Percentiles rank a stretch among this genome's conserved stretches.
These are phyloP conservation scores for Glonium stellatum DNA, from an alignment of 495 filamentous ascomycete species.

Conservation along the genomic window DNA sequence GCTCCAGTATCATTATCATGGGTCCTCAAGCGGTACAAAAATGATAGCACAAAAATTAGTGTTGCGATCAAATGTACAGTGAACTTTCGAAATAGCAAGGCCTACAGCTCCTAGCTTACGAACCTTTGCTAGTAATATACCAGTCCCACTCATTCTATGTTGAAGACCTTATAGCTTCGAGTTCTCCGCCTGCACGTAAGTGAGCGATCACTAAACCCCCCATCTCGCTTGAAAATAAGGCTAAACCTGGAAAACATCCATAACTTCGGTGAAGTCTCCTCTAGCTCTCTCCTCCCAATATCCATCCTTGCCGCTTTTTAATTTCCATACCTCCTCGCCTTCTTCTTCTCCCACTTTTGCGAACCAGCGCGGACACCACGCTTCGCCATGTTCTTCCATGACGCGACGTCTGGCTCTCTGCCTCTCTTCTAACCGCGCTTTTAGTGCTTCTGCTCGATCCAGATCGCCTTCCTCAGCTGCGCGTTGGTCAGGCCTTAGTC, in stretches of 20 bases:
- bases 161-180: no score
- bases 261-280: conserved; percentile 63
- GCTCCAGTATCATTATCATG: no score
- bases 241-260: conserved; percentile 58
- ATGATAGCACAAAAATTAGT: no score
- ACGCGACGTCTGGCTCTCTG: conserved; percentile 70
- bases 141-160: no score
- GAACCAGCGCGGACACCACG: conserved; percentile 77
- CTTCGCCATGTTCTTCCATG: conserved; percentile 65
- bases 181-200: no score
- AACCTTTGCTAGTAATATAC: no score
- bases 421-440: conserved; percentile 74
- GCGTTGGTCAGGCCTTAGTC: conserved; percentile 88
- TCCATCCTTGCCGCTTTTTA: conserved; percentile 71
- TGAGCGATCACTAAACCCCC: no score
- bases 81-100: no score
- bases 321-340: conserved; percentile 67
- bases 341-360: conserved; percentile 48
- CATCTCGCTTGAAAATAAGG: no score
- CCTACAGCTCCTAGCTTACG: no score
- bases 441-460: conserved; percentile 77
- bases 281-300: conserved; percentile 84
- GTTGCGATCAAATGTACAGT: no score
- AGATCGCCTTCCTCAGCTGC: conserved; percentile 74
- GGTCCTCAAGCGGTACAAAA: no score